Conservation (phyloP, 2,329 filamentous ascomycete genomes). For the Colletotrichum karsti region DNA sequence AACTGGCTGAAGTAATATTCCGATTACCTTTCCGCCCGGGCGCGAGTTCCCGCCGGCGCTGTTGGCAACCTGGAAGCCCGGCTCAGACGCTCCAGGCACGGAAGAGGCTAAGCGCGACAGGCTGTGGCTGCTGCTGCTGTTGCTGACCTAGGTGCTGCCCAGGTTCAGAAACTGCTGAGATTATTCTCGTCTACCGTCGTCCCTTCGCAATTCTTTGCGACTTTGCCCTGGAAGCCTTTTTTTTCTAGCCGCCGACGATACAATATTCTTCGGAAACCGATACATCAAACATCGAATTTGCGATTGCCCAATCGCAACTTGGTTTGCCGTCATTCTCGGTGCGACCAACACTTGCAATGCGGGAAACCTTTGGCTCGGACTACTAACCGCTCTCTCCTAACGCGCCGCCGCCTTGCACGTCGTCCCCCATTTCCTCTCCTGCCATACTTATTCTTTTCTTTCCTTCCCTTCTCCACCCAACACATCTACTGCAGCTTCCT, state of each 20-base stretch:
- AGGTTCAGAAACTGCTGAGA: slow-evolving; percentile 17
- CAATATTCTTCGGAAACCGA: neutral
- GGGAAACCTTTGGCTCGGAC: slow-evolving; percentile 27
- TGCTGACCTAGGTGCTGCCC: too few relatives aligned
- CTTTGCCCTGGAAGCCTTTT: slow-evolving; percentile 1
- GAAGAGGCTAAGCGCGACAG: slow-evolving; percentile 22
- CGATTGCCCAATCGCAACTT: slow-evolving; percentile 7
- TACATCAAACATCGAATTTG: neutral
- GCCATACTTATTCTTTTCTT: slow-evolving; percentile 4
- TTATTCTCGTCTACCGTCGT: slow-evolving; percentile 13
- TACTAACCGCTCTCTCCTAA: slow-evolving; percentile 25
- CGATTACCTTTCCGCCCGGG: neutral
- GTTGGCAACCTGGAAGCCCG: neutral
- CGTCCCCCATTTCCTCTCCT: slow-evolving; percentile 22
- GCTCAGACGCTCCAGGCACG: slow-evolving; percentile 5
- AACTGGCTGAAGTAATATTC: slow-evolving; percentile 9
- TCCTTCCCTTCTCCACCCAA: slow-evolving; percentile 23
- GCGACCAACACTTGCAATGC: slow-evolving; percentile 24
- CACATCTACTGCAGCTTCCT: slow-evolving; percentile 8
- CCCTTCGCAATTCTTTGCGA: slow-evolving; percentile 17
- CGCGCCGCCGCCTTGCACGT: slow-evolving; percentile 25
- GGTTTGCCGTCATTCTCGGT: neutral
- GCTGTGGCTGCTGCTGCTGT: slow-evolving; percentile 22
- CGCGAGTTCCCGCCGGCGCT: neutral
- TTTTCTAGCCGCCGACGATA: neutral